Base-by-base conservation (phyloP, 169 alveolate species). In the Cryptosporidium ryanae region DNA sequence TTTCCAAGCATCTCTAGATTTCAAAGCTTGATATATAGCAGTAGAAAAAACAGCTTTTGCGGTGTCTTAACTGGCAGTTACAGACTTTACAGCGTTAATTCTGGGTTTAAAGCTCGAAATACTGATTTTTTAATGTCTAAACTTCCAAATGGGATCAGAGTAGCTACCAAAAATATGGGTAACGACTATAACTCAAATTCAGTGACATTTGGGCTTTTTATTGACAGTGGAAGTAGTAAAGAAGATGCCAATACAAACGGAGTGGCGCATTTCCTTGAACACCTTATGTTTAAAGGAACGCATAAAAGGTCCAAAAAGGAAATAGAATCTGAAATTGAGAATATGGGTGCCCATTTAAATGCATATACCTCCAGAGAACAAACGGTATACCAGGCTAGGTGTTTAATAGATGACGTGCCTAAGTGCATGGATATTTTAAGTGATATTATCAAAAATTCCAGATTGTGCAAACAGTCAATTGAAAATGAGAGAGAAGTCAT, bases 341-440 rank as follows among this genome's bases (percentile, higher is more conserved):
- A 96, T 82, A 91, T 95, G 92, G 99, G 99, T 15, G 99, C 98
- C 17, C 96, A 96, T 65, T 91, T 98, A 17, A 98, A 98, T 91
- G 99, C 99, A 12, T 98, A 97, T 90, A 98, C 99, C 17, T 96
- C 99, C 23, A 92, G 99, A 84, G 99, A 98, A 68, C 98, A 96
- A 89, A 97, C 99, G 0, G 97, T 96, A 87, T 97, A 92, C 68
- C 92, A 96, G 55, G 95, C 95, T 82, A 94, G 94, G 29, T 94
- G 96, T 32, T 95, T 95, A 82, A 94, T 94, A 65, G 84, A 94
- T 13, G 95, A 96, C 44, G 49, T 93, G 21, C 93, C 95, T 43
- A 89, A 94, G 90, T 94, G 98, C 64, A 91, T 96, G 61, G 99
- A 96, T 82, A 91, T 98, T 12, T 84, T 98, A 25, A 91, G 97